A percentile compares a stretch with the other conserved stretches of the same genome.
These are phyloP conservation scores for Monosporascus sp. DNA, from an alignment of 2,329 filamentous ascomycete genomes.

Conservation along the genomic window DNA sequence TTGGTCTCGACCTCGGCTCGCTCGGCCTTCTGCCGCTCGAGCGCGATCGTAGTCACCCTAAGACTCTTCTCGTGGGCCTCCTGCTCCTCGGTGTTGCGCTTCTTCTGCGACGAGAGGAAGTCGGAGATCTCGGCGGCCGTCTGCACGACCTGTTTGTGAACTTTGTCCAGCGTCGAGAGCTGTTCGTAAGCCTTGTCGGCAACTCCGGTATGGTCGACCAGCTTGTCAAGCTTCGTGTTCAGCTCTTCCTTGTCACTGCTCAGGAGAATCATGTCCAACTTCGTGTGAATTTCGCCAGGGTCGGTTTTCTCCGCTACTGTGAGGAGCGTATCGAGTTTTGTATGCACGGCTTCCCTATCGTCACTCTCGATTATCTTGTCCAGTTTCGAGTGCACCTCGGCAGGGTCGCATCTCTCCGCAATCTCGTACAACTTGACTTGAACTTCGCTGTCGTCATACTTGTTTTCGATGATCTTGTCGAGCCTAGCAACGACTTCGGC, in stretches of 20 bases:
- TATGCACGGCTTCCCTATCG: constrained; percentile 16
- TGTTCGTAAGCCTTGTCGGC: constrained; percentile 67
- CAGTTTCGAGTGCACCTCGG: constrained; percentile 12
- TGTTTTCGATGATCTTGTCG: constrained; percentile 21
- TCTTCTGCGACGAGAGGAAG: constrained; percentile 73
- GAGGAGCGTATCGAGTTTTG: constrained; percentile 46
- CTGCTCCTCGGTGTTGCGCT: constrained; percentile 69
- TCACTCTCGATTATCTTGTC: constrained; percentile 10
- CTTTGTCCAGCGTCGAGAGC: constrained; percentile 78
- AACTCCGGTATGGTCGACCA: constrained; percentile 59
- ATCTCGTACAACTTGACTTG: constrained; percentile 3
- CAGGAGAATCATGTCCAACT: constrained; percentile 20
- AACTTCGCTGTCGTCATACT: background rate
- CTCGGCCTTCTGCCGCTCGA: constrained; percentile 62
- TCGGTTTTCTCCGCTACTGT: background rate
- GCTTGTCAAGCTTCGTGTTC: constrained; percentile 35
- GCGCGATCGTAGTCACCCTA: constrained; percentile 71
- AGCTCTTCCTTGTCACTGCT: constrained; percentile 11
- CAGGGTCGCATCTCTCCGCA: constrained; percentile 16
- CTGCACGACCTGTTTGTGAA: constrained; percentile 79
- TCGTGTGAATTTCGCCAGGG: constrained; percentile 17
- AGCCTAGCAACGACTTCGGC: constrained; percentile 12
- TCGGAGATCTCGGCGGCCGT: constrained; percentile 80
- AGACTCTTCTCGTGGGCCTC: constrained; percentile 74
- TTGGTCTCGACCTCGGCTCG: constrained; percentile 56